Evolutionary conservation across 306 rosid genomes (phyloP).

Genomic region (Hippophae rhamnoides): DNA sequence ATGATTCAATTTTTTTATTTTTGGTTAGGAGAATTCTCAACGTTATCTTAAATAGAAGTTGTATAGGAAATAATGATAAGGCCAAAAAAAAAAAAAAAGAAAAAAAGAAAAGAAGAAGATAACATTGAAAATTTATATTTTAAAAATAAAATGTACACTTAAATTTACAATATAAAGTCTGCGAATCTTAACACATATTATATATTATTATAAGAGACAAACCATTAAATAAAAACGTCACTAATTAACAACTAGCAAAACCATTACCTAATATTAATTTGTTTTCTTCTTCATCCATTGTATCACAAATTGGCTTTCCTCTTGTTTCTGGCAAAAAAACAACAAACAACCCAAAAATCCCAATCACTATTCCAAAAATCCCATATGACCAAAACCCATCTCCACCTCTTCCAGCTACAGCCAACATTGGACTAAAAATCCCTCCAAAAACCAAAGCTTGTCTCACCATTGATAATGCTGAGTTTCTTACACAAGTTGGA

Average conservation of each 20-base stretch:
- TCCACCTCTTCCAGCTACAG: conserved; percentile 33
- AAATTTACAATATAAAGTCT: too few relatives aligned
- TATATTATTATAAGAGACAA: too few relatives aligned
- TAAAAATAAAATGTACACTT: too few relatives aligned
- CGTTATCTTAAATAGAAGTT: too few relatives aligned
- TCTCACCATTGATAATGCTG: conserved; percentile 52
- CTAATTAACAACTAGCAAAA: neutral
- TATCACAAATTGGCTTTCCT: conserved; percentile 44
- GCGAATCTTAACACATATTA: too few relatives aligned
- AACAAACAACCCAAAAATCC: conserved; percentile 36
- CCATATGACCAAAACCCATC: conserved; percentile 35
- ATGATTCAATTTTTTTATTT: too few relatives aligned
- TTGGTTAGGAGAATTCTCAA: too few relatives aligned
- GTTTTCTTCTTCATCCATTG: conserved; percentile 46
- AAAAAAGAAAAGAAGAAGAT: too few relatives aligned
- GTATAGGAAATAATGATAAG: too few relatives aligned
- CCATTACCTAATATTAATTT: neutral
- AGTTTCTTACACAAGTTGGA: conserved; percentile 59
- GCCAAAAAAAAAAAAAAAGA: too few relatives aligned
- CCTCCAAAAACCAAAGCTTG: conserved; percentile 72
- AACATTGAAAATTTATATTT: too few relatives aligned
- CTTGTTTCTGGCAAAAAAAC: conserved; percentile 49
- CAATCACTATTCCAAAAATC: conserved; percentile 49
- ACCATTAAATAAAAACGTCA: neutral
- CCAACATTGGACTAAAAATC: conserved; percentile 36